Percentiles rank a stretch among this genome's conserved stretches.
phyloP scores from a whole-genome alignment of 805 yeast species.

The Yarrowia osloensis region DNA sequence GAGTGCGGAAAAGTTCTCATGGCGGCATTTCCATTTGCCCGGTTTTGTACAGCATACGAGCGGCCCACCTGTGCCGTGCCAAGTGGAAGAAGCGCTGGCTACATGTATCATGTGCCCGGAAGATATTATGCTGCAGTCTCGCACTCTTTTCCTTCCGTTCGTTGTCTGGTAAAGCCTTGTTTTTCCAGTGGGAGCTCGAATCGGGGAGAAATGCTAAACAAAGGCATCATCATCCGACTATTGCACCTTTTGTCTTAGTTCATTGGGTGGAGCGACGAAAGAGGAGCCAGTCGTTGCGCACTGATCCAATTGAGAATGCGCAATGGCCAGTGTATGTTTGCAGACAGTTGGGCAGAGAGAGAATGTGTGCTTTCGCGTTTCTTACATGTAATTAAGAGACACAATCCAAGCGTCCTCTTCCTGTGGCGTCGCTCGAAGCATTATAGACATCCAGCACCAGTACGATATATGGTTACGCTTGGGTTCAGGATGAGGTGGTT shows the following conservation, averaged over 20 bases:
- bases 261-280: not conserved
- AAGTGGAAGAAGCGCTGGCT: not conserved
- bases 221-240: slow-evolving; percentile 6
- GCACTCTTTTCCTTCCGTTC: not conserved
- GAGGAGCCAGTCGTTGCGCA: too few relatives aligned
- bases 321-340: too few relatives aligned
- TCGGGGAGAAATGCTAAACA: not conserved
- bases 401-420: too few relatives aligned
- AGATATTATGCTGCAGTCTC: not conserved
- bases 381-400: too few relatives aligned
- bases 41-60: not conserved
- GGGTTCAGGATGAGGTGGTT: too few relatives aligned
- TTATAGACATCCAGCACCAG: too few relatives aligned
- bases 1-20: not conserved
- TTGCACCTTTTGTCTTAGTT: not conserved
- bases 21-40: slow-evolving; percentile 3
- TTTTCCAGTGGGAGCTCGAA: not conserved
- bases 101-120: not conserved
- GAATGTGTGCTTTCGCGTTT: too few relatives aligned
- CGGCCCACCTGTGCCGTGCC: slow-evolving; percentile 2
- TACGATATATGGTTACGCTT: too few relatives aligned
- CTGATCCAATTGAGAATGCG: too few relatives aligned
- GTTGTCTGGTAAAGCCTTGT: not conserved
- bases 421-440: too few relatives aligned
- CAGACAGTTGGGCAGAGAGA: too few relatives aligned